Conservation (phyloP, 108 stramenopile species). For the Cyclostephanos tholiformis region DNA sequence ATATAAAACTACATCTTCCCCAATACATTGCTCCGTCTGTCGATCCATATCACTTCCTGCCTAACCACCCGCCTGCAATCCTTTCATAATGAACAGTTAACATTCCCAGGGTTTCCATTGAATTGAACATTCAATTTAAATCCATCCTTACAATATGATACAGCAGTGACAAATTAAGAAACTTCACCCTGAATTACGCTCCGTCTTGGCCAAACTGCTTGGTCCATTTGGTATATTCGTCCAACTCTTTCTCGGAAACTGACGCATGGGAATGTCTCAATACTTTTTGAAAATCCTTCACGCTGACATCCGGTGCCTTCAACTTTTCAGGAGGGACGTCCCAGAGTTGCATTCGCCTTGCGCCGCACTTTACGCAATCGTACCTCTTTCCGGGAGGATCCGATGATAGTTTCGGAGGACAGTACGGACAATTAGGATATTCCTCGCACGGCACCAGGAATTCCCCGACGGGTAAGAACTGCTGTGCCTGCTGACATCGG, state of each 20-base stretch:
- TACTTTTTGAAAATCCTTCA: slow-evolving; percentile 78
- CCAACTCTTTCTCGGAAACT: slow-evolving; percentile 92
- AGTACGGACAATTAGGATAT: slow-evolving; percentile 91
- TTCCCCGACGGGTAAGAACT: slow-evolving; percentile 74
- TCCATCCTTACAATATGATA: not conserved
- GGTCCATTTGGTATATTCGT: slow-evolving; percentile 95
- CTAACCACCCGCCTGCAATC: too few species aligned
- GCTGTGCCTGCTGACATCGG: slow-evolving; percentile 93
- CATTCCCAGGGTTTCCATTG: too few species aligned
- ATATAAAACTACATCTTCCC: too few species aligned
- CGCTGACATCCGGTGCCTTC: slow-evolving; percentile 70
- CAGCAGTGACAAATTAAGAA: not conserved
- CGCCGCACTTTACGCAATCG: slow-evolving; percentile 87
- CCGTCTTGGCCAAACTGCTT: slow-evolving; percentile 97
- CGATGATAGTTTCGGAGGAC: slow-evolving; percentile 86
- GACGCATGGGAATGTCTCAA: slow-evolving; percentile 76
- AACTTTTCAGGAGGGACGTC: slow-evolving; percentile 89
- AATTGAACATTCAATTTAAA: not conserved
- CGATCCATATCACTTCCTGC: too few species aligned
- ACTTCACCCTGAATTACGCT: slow-evolving; percentile 47
- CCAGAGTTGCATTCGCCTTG: slow-evolving; percentile 90
- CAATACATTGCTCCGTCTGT: too few species aligned
- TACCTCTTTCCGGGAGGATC: slow-evolving; percentile 71
- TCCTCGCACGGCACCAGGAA: slow-evolving; percentile 72
- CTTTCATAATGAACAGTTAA: too few species aligned